These are phyloP conservation scores for Leccinum broughii DNA, from an alignment of 768 basidiomycete species.

Conservation along the genomic window DNA sequence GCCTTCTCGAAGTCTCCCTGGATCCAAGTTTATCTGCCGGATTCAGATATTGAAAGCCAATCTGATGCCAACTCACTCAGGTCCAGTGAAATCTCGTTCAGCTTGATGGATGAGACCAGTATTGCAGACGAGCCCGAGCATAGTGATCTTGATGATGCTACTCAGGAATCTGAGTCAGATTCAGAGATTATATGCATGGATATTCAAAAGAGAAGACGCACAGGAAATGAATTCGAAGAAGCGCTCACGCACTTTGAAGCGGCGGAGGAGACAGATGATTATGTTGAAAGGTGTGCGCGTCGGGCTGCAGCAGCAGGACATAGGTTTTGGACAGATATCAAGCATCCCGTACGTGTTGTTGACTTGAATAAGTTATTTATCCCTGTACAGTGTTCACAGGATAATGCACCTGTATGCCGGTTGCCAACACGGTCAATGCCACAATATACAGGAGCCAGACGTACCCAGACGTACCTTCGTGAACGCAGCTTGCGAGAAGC, in stretches of 20 bases:
- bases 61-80: neutral
- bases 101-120: neutral
- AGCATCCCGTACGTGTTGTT: neutral
- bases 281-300: neutral
- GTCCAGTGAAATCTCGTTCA: neutral
- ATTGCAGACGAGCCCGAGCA: neutral
- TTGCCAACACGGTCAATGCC: neutral
- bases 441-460: neutral
- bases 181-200: neutral
- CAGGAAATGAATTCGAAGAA: neutral
- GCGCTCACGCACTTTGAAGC: neutral
- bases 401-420: neutral
- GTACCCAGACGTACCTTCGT: neutral
- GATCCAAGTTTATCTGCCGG: neutral
- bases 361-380: neutral
- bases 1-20: neutral
- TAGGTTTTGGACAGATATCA: neutral
- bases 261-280: neutral
- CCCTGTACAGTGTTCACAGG: neutral
- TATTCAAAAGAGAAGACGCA: neutral
- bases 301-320: neutral
- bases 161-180: neutral
- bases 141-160: neutral
- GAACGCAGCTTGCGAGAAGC: neutral
- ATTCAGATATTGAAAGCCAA: neutral